Conservation (phyloP, 495 filamentous ascomycete species). For the Hypoxylon lienhwacheense region DNA sequence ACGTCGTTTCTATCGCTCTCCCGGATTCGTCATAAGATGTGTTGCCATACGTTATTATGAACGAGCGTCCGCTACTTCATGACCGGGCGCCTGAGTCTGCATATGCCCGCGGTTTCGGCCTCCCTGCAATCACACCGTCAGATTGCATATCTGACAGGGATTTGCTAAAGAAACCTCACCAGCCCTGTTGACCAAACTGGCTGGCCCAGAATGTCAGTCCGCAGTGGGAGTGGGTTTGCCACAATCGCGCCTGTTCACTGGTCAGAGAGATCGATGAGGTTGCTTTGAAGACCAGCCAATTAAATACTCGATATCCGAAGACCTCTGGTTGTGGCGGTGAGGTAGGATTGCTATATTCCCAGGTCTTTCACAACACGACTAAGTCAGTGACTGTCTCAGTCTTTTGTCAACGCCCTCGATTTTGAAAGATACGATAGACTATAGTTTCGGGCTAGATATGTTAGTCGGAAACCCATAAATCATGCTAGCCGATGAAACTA, state of each 20-base stretch:
- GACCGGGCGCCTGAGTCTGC: conserved; percentile 4
- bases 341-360: conserved; percentile 1
- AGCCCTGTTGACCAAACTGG: conserved; percentile 16
- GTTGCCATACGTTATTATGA: background rate
- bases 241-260: background rate
- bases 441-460: conserved; percentile 9
- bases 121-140: conserved; percentile 11
- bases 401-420: conserved; percentile 5
- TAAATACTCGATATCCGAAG: background rate
- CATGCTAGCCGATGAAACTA: conserved; percentile 2
- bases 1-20: conserved; percentile 1
- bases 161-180: conserved; percentile 21
- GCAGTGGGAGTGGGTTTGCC: conserved; percentile 2
- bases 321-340: conserved; percentile 26
- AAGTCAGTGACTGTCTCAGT: conserved; percentile 5
- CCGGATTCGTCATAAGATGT: background rate
- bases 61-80: background rate
- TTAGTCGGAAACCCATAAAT: conserved; percentile 2
- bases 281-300: conserved; percentile 15
- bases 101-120: conserved; percentile 10
- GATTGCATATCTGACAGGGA: conserved; percentile 8
- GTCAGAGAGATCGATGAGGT: conserved; percentile 9
- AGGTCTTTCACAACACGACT: background rate
- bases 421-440: background rate
- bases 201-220: background rate